phyloP scores from a whole-genome alignment of 768 basidiomycete genomes.

The Agrocybe chaxingu region DNA sequence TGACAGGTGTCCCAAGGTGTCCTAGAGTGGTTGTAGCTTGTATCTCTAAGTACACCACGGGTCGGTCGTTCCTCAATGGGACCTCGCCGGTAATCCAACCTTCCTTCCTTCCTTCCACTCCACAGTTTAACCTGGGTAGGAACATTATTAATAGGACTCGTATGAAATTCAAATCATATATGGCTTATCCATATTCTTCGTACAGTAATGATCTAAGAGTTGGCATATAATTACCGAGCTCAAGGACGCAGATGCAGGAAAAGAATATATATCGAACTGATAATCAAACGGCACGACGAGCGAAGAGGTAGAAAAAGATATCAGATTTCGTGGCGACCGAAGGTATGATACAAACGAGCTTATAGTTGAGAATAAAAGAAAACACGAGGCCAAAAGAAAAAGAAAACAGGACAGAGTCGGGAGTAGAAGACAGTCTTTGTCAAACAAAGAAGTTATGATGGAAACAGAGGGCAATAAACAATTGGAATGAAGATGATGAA shows the following conservation, averaged over 20 bases:
- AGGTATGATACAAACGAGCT: slow-evolving; percentile 14
- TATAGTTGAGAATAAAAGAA: slow-evolving; percentile 7
- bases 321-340: slow-evolving; percentile 16
- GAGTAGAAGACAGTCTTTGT: slow-evolving; percentile 4
- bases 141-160: no score
- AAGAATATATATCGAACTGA: slow-evolving; percentile 2
- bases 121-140: no score
- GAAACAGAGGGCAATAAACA: slow-evolving; percentile 4
- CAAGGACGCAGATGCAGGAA: slow-evolving; percentile 6
- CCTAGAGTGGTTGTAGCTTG: no score
- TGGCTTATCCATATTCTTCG: no score
- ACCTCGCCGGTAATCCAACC: no score
- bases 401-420: slow-evolving; percentile 12
- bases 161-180: no score
- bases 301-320: slow-evolving; percentile 7
- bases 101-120: no score
- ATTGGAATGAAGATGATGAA: slow-evolving; percentile 5
- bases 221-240: background rate
- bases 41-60: no score
- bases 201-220: no score
- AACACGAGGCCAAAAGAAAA: background rate
- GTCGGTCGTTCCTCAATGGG: no score
- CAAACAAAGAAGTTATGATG: slow-evolving; percentile 4
- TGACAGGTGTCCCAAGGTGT: no score
- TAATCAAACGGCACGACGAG: background rate